Conservation (phyloP, 169 alveolate genomes). For the Plasmodium falciparum region DNA sequence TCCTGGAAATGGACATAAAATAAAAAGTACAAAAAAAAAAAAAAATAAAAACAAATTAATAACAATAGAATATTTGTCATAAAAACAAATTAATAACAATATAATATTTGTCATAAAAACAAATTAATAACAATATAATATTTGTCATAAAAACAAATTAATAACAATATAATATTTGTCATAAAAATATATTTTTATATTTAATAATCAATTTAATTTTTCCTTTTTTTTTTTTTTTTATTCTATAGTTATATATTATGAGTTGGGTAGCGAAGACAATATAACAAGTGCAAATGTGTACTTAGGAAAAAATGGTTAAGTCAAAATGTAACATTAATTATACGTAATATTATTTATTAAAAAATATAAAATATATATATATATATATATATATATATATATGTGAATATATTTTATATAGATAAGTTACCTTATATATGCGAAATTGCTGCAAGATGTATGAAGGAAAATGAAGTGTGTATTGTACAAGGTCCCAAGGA, state of each 20-base stretch:
- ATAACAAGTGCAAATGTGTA: conserved; percentile 30
- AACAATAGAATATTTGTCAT: not conserved
- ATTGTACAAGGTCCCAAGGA: conserved; percentile 66
- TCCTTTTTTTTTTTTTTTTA: not conserved
- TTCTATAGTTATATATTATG: conserved; percentile 59
- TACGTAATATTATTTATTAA: not conserved
- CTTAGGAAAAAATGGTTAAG: conserved; percentile 72
- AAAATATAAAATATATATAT: too few species aligned
- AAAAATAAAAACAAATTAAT: not conserved
- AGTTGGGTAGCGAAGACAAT: conserved; percentile 51
- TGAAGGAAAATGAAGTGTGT: conserved; percentile 65
- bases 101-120: not conserved
- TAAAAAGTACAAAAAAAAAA: conserved; percentile 57
- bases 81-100: not conserved
- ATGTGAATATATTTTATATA: not conserved
- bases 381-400: not conserved
- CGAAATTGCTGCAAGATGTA: conserved; percentile 68
- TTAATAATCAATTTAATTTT: too few species aligned
- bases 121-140: not conserved
- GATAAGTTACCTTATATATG: conserved; percentile 67
- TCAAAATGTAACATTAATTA: too few species aligned
- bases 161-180: not conserved
- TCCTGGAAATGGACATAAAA: conserved; percentile 76
- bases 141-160: not conserved
- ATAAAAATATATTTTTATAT: too few species aligned